Evolutionary conservation across 306 rosid species (phyloP).

Genomic region (Rosa rugosa): DNA sequence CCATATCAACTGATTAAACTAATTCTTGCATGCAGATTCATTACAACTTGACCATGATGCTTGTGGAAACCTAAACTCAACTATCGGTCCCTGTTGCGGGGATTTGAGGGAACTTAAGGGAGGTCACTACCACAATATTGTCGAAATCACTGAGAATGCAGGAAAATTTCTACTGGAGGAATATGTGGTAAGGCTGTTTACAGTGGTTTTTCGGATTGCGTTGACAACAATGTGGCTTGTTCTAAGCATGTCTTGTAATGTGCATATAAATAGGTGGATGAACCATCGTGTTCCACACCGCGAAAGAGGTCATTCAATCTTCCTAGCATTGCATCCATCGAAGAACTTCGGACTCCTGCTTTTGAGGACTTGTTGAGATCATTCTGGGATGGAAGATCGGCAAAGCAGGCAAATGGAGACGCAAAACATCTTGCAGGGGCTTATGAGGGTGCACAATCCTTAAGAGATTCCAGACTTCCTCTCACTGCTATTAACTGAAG

Average conservation of each 20-base stretch:
- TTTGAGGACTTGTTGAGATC: conserved; percentile 83
- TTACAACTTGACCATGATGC: conserved; percentile 95
- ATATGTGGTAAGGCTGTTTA: conserved; percentile 60
- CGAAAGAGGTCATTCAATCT: conserved; percentile 82
- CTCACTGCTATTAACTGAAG: conserved; percentile 88
- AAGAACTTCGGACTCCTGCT: conserved; percentile 88
- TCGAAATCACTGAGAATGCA: conserved; percentile 90
- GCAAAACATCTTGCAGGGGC: conserved; percentile 59
- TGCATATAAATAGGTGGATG: conserved; percentile 62
- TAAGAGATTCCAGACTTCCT: conserved; percentile 97
- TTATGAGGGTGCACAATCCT: conserved; percentile 73
- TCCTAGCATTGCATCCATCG: conserved; percentile 77
- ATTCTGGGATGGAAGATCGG: conserved; percentile 81
- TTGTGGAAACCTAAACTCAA: conserved; percentile 79
- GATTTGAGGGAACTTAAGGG: conserved; percentile 89
- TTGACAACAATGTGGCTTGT: background rate
- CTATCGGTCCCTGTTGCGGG: conserved; percentile 83
- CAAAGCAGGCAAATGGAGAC: conserved; percentile 86
- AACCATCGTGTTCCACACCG: conserved; percentile 99
- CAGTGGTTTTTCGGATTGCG: background rate
- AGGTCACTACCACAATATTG: conserved; percentile 86
- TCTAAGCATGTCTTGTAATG: background rate
- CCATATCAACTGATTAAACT: conserved; percentile 26
- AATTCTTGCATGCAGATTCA: conserved; percentile 74
- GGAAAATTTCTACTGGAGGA: conserved; percentile 82